A percentile compares a stretch with the other conserved stretches of the same genome.
Evolutionary conservation across 164 flowering plant genomes (phyloP).

Genomic region (Magnolia changhungtana): DNA sequence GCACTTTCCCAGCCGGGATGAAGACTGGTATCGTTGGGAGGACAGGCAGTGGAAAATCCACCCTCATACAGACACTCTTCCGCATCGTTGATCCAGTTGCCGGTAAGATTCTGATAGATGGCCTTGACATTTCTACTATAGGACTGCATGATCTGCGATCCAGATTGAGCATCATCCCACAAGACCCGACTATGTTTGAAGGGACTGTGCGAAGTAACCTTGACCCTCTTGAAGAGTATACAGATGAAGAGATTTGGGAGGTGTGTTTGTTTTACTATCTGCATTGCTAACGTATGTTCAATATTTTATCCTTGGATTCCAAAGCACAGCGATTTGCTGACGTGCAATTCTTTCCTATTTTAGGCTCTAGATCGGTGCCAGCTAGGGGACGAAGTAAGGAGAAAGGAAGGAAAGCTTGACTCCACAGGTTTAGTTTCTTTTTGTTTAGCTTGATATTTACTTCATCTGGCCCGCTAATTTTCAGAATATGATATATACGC

Average conservation of each 20-base stretch:
- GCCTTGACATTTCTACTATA: constrained; percentile 31
- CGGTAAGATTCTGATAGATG: constrained; percentile 39
- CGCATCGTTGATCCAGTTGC: constrained; percentile 40
- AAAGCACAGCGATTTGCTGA: background rate
- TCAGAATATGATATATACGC: background rate
- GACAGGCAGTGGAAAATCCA: constrained; percentile 47
- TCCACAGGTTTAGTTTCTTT: constrained; percentile 29
- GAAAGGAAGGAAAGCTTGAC: constrained; percentile 34
- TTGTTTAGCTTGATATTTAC: background rate
- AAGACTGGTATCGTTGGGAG: constrained; percentile 47
- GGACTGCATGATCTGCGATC: constrained; percentile 47
- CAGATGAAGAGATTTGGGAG: constrained; percentile 50
- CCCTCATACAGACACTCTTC: constrained; percentile 41
- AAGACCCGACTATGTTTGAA: constrained; percentile 49
- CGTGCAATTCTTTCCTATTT: constrained; percentile 1
- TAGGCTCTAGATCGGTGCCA: constrained; percentile 47
- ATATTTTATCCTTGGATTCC: background rate
- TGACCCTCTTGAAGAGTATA: constrained; percentile 40
- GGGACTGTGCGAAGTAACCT: constrained; percentile 41
- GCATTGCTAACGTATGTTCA: background rate
- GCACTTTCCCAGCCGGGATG: constrained; percentile 34
- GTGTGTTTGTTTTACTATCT: constrained; percentile 10
- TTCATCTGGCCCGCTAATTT: background rate
- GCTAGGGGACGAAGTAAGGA: constrained; percentile 37
- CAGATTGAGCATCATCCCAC: constrained; percentile 43